phyloP scores from a whole-genome alignment of 176 grass and related monocot genomes.

The Cymbopogon citratus region DNA sequence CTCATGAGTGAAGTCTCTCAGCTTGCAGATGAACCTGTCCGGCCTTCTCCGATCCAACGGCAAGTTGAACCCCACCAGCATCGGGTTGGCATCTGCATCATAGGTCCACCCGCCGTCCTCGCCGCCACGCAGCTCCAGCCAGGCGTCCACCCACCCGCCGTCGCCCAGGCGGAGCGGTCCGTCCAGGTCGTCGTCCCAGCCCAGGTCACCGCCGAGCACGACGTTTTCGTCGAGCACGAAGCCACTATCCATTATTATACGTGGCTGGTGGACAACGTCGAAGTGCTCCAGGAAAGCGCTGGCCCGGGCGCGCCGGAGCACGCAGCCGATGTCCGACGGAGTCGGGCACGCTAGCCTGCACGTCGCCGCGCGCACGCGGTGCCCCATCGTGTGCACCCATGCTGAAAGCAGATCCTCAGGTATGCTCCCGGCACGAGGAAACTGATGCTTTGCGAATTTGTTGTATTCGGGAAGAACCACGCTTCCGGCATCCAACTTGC shows the following conservation, averaged over 20 bases:
- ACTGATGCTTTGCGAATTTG: background rate
- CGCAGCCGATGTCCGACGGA: background rate
- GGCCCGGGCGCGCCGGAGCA: background rate
- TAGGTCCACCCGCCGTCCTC: background rate
- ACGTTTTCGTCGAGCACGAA: background rate
- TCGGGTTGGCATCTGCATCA: background rate
- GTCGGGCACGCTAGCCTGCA: background rate
- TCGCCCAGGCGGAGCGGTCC: background rate
- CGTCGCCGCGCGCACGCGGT: background rate
- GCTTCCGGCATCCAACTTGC: background rate
- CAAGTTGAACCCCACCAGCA: background rate
- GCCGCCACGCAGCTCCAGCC: background rate
- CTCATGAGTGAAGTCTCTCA: background rate
- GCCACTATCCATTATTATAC: too few species aligned
- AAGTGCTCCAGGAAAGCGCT: conserved; percentile 1
- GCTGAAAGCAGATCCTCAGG: background rate
- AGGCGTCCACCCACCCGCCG: conserved; percentile 5
- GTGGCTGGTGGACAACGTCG: background rate
- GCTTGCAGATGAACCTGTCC: conserved; percentile 7
- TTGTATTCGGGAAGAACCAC: background rate
- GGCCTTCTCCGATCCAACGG: background rate
- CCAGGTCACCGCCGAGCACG: conserved; percentile 17
- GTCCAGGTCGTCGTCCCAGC: conserved; percentile 27
- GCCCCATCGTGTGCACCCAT: background rate
- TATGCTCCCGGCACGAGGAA: background rate